Base-by-base conservation (phyloP, 768 basidiomycete genomes). In the Naganishia antarctica region DNA sequence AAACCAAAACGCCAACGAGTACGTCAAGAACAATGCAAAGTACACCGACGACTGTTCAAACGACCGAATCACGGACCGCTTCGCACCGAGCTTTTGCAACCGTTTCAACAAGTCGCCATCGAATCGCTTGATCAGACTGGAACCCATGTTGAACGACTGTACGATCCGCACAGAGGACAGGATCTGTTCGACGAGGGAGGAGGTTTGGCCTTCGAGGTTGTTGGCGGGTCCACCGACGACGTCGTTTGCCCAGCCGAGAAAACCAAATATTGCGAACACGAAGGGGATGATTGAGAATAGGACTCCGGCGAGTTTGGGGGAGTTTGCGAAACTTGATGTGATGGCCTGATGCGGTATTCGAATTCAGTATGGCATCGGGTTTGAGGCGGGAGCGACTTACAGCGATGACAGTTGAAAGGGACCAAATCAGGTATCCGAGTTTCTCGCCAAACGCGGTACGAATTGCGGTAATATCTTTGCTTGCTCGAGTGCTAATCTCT, bases 401-500 rank as follows among this genome's bases (percentile, higher is more conserved):
- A 26, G 86, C 83, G 26, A 87, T 44, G 77, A 93, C 92, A 0
- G 90, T 85, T 2, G 83, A 70, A 7, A 87, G 31, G 45, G 53
- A 74, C 64, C 58, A 63, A 21, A 71, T 61, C 21, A 71, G 66
- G 62, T 78, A 77, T 0, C 89, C 84, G 7, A 92, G 86, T 74
- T 94, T 94, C 77, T 97, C 92, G 0, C 87, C 88, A 3, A 88
- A 89, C 16, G 90, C 91, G 75, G 90, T 87, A 71, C 94, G 92
- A 5, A 97, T 85, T 43, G 94, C 78, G 79, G 93, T 89, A 26
- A 75, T 76, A 64, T 79, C 78, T 21, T 73, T 76, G 57, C 78
- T 74, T 66, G 96, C 94, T 44, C 91, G 85, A 12, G 91, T 94
- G 0, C 92, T 87, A 26, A 97, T 86, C 74, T 96, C 93, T 66